These are phyloP conservation scores for Cyathus striatus DNA, from an alignment of 768 basidiomycete species.

Conservation along the genomic window DNA sequence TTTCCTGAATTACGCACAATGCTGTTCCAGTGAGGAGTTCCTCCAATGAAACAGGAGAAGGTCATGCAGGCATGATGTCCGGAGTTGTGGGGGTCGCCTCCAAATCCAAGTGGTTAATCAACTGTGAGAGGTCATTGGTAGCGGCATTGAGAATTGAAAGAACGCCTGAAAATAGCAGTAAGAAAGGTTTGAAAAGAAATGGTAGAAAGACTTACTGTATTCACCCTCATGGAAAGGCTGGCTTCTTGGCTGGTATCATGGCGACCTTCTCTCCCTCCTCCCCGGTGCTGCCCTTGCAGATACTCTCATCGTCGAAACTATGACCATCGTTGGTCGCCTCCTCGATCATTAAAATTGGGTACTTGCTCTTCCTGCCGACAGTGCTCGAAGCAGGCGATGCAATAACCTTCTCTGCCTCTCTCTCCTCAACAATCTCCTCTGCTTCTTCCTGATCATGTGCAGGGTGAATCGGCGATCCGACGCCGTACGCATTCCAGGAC, in stretches of 20 bases:
- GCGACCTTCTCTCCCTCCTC: conserved; percentile 12
- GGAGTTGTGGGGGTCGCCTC: conserved; percentile 66
- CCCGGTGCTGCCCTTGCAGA: too few relatives aligned
- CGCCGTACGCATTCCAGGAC: conserved; percentile 2
- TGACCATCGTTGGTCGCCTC: conserved; percentile 53
- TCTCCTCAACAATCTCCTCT: too few relatives aligned
- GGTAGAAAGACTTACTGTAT: conserved; percentile 24
- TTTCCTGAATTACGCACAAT: conserved; percentile 12
- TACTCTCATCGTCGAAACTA: conserved; percentile 19
- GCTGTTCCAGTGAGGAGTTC: neutral
- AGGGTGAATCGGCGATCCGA: too few relatives aligned
- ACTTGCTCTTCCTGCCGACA: conserved; percentile 4
- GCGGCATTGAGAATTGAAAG: conserved; percentile 73
- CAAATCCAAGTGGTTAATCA: conserved; percentile 75
- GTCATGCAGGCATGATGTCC: conserved; percentile 38
- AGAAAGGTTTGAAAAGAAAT: conserved; percentile 2
- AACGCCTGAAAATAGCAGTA: conserved; percentile 39
- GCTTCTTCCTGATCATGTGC: too few relatives aligned
- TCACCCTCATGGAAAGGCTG: conserved; percentile 37
- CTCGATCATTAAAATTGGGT: conserved; percentile 39
- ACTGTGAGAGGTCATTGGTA: conserved; percentile 70
- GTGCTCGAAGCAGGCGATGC: conserved; percentile 7
- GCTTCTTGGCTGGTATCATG: conserved; percentile 43
- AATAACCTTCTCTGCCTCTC: too few relatives aligned
- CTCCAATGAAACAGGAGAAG: conserved; percentile 20